These are phyloP conservation scores for Stellera chamaejasme DNA, from an alignment of 345 rosid genomes.

Conservation along the genomic window DNA sequence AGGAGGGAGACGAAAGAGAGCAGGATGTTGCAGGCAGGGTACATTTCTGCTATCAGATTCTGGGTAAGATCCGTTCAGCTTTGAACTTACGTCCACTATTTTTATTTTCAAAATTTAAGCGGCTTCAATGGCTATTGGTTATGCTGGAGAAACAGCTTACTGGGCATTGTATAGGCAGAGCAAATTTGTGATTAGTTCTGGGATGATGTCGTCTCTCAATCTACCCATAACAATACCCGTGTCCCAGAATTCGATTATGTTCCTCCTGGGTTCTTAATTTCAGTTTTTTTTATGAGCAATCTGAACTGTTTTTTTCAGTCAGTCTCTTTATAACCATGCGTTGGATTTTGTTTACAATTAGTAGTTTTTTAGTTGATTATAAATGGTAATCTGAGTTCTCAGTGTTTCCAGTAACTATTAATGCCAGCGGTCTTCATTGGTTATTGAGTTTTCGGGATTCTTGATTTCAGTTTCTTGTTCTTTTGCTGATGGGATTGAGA, in stretches of 20 bases:
- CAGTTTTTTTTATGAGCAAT: too few relatives aligned
- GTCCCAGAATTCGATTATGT: not conserved
- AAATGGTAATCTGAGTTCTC: slow-evolving; percentile 1
- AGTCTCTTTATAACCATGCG: not conserved
- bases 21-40: slow-evolving; percentile 89
- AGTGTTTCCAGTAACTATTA: not conserved
- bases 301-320: not conserved
- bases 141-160: slow-evolving; percentile 97
- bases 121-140: slow-evolving; percentile 22
- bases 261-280: not conserved
- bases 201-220: slow-evolving; percentile 69
- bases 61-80: slow-evolving; percentile 36
- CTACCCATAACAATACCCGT: slow-evolving; percentile 10
- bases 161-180: slow-evolving; percentile 87
- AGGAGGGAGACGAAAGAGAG: not conserved
- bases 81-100: slow-evolving; percentile 1
- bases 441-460: not conserved
- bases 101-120: not conserved
- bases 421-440: not conserved
- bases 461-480: slow-evolving; percentile 9
- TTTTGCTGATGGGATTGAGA: slow-evolving; percentile 78
- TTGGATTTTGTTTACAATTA: slow-evolving; percentile 6
- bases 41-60: slow-evolving; percentile 91
- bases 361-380: not conserved
- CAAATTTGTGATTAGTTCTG: slow-evolving; percentile 94